These are phyloP conservation scores for Zalaria sp. DNA, from an alignment of 2,329 filamentous ascomycete species.

Conservation along the genomic window DNA sequence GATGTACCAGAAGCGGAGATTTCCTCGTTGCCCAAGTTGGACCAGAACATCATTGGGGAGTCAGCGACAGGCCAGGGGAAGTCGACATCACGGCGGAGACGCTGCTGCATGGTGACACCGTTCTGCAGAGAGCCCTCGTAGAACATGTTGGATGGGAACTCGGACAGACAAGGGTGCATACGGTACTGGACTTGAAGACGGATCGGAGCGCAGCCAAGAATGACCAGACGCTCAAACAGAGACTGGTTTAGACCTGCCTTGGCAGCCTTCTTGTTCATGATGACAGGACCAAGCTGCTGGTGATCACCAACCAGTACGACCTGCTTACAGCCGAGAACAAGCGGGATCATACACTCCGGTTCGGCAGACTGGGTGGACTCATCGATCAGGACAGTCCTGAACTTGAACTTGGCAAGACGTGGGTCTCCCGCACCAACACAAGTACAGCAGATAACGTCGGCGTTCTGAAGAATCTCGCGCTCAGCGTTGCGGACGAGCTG, in stretches of 20 bases:
- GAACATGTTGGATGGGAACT: slow-evolving; percentile 99
- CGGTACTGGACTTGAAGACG: slow-evolving; percentile 94
- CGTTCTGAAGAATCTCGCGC: slow-evolving; percentile 85
- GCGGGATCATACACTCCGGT: slow-evolving; percentile 95
- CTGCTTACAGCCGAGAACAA: slow-evolving; percentile 95
- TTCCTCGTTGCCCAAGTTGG: slow-evolving; percentile 91
- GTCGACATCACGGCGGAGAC: slow-evolving; percentile 83
- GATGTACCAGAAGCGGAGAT: slow-evolving; percentile 96
- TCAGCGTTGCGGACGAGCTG: slow-evolving; percentile 87
- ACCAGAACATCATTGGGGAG: slow-evolving; percentile 99
- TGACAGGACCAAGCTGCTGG: slow-evolving; percentile 93
- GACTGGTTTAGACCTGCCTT: slow-evolving; percentile 97
- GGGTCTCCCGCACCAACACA: slow-evolving; percentile 96
- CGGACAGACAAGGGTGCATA: slow-evolving; percentile 95
- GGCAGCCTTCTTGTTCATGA: slow-evolving; percentile 99
- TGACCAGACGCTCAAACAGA: slow-evolving; percentile 91
- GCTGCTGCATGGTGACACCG: slow-evolving; percentile 78
- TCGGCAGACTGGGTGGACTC: slow-evolving; percentile 97
- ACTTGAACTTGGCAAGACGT: slow-evolving; percentile 91
- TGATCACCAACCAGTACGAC: slow-evolving; percentile 98
- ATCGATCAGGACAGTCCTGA: slow-evolving; percentile 93
- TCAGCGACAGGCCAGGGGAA: slow-evolving; percentile 95
- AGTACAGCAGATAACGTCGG: slow-evolving; percentile 97
- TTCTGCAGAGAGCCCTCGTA: slow-evolving; percentile 97
- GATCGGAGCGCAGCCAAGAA: slow-evolving; percentile 79